phyloP scores from a whole-genome alignment of 2,329 filamentous ascomycete genomes.

The Fusarium napiforme region DNA sequence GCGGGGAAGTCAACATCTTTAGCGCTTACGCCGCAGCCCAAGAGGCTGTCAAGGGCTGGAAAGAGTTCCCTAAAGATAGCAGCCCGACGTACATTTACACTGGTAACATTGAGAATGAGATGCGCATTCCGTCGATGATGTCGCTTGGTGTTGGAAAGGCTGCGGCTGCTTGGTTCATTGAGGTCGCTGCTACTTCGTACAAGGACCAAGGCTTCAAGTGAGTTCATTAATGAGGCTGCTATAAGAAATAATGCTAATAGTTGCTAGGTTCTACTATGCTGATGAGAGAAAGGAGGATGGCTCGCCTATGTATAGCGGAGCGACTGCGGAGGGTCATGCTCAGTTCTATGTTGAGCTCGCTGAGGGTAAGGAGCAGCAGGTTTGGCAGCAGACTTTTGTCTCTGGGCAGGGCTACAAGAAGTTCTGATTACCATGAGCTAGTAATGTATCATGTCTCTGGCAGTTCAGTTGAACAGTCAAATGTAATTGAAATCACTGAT shows the following conservation, averaged over 20 bases:
- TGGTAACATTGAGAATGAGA: conserved; percentile 1
- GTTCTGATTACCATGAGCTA: too few species aligned
- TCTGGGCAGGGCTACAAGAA: conserved; percentile 12
- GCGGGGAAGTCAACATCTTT: not conserved
- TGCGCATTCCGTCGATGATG: not conserved
- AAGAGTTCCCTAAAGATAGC: not conserved
- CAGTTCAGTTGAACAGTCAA: too few species aligned
- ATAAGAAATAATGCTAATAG: fast-evolving
- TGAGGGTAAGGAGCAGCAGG: not conserved
- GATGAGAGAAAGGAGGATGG: conserved; percentile 23
- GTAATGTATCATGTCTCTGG: too few species aligned
- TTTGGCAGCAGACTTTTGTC: conserved; percentile 25
- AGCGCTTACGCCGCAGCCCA: conserved; percentile 13
- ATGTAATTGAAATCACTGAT: too few species aligned
- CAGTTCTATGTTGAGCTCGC: conserved; percentile 12
- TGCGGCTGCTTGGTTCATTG: not conserved
- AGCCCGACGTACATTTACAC: conserved; percentile 6
- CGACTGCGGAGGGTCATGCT: not conserved
- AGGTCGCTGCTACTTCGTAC: not conserved
- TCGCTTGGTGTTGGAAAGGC: conserved; percentile 14
- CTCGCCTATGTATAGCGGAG: not conserved
- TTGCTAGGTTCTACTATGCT: conserved; percentile 7
- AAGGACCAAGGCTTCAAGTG: conserved; percentile 3
- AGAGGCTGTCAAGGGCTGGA: conserved; percentile 2
- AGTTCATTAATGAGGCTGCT: fast-evolving